Evolutionary conservation across 176 grass and related monocot species (phyloP), one percentile per base, ranked within the genome.

Genomic region (Poa pratensis): DNA sequence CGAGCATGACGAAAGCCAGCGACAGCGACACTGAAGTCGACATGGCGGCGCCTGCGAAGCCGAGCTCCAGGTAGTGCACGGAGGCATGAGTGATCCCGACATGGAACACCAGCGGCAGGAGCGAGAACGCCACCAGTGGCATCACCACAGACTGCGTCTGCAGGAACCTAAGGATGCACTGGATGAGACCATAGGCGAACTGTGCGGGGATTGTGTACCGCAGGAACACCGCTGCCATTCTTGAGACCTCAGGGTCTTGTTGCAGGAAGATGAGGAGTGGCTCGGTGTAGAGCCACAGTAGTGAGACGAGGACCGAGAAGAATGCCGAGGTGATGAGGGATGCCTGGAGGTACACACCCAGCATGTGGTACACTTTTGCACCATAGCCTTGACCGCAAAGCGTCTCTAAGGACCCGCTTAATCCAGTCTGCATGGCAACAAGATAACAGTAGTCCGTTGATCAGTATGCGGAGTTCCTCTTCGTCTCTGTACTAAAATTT

Each of bases 91-190:
- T 70, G 46, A 89, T 73, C 18, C 67, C 80, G 51, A 92, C 72
- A 50, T 89, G 90, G 37, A 80, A 45, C 32, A 57, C 65, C 10
- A 89, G 58, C 12, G 87, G 81, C 19, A 86, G 55, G 22, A 80
- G 51, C 16, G 90, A 75, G 75, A 82, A 80, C 3, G 79, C 75
- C 17, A 89, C 51, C 42, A 89, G 84, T 45, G 90, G 90, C 45
- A 39, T 48, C 17, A 84, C 84, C 58, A 89, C 87, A 71, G 84
- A 87, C 77, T 92, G 90, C 14, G 90, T 53, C 68, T 89, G 90
- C 48, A 92, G 34, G 80, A 92, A 92, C 26, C 81, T 83, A 61
- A 92, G 87, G 59, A 43, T 49, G 82, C 87, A 81, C 82, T 89
- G 82, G 37, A 85, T 81, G 82, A 89, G 76, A 70, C 82, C 87